Evolutionary conservation across 306 rosid species (phyloP), one percentile per base, ranked within the genome.

Genomic region (Dalbergia oliveri): DNA sequence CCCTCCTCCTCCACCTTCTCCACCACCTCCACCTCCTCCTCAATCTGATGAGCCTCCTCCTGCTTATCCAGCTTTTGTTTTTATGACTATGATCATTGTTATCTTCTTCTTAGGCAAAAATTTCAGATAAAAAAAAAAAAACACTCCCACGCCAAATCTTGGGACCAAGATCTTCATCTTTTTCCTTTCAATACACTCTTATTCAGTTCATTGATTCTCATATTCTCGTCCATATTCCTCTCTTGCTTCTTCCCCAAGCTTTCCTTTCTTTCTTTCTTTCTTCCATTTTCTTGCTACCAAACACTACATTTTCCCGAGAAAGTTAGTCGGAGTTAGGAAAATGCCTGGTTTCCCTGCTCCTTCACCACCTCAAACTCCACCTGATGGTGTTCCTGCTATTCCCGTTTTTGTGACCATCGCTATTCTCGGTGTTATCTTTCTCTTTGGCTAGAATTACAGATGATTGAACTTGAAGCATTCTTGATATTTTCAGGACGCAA

Each of bases 221-320:
- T 26, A 26, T 26, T 26, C 31, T 26, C 31, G 31, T 26, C 31
- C 0, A 26, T 2, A 26, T 26, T 37, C 11, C 59, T 51, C 16
- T 8, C 62, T 77, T 45, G 5, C 84, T 81, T 84, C 77, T 16
- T 76, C 33, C 4, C 7, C 82, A 80, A 82, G 85, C 47, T 47
- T 41, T n/a, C n/a, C n/a, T n/a, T n/a, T n/a, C n/a, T n/a, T 74
- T 16, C 19, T 49, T 21, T 41, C 8, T 43, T 61, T 43, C 64
- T 9, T 33, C 71, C 5, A 14, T 43, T 87, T 81, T 86, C 77
- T 70, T 35, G 3, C 67, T n/a, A 43, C 45, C 84, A 69, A 69
- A 58, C 79, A 50, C 59, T 11, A n/a, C 18, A 57, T 70, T 79
- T 77, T 80, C 66, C 62, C 31, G 21, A 58, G 80, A 71, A 76